These are phyloP conservation scores for Sphenostylis stenocarpa DNA, from an alignment of 306 rosid species.

Conservation along the genomic window DNA sequence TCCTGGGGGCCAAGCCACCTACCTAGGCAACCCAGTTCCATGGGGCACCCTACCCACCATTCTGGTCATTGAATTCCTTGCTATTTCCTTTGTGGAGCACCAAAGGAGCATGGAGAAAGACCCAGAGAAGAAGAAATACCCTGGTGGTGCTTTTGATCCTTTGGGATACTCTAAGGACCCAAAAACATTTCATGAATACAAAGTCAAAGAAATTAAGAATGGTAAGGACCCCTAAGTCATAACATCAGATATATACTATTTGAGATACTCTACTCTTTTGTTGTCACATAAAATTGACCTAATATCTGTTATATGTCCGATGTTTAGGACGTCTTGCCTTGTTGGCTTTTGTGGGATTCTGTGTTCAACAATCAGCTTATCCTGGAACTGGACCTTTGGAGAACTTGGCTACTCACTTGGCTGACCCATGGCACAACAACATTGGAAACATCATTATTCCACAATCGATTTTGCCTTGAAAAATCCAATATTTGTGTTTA, in stretches of 20 bases:
- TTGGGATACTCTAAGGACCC: constrained; percentile 99
- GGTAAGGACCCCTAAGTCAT: constrained; percentile 39
- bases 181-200: constrained; percentile 77
- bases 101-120: constrained; percentile 98
- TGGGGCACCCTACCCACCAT: constrained; percentile 98
- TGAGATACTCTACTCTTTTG: neutral
- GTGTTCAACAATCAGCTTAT: constrained; percentile 89
- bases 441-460: constrained; percentile 88
- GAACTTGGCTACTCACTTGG: constrained; percentile 98
- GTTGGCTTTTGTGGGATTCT: constrained; percentile 90
- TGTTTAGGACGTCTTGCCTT: constrained; percentile 80
- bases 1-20: constrained; percentile 96
- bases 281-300: neutral
- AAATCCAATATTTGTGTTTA: neutral
- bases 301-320: neutral
- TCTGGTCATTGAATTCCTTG: constrained; percentile 79
- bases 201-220: constrained; percentile 88
- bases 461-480: constrained; percentile 40
- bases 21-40: constrained; percentile 96
- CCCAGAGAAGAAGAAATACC: constrained; percentile 95
- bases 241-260: neutral
- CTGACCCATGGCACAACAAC: constrained; percentile 99
- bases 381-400: constrained; percentile 99
- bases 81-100: constrained; percentile 95
- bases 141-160: constrained; percentile 98